Base-by-base conservation (phyloP, 2,329 filamentous ascomycete species). In the Juglanconis oblonga region DNA sequence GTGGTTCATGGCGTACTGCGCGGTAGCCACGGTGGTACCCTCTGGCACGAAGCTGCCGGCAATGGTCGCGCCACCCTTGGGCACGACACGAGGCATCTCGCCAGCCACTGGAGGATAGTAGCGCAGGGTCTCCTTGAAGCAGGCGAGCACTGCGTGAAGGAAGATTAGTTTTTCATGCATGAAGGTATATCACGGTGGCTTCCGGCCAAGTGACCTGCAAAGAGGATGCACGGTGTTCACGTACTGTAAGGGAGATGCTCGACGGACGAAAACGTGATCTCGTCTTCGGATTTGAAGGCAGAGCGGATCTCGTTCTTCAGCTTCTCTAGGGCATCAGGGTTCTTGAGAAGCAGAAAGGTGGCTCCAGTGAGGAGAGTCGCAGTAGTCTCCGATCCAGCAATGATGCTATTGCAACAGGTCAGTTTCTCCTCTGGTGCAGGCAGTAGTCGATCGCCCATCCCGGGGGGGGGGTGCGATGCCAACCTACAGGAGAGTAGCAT, bases 1-100 rank as follows among this genome's bases (percentile, higher is more conserved):
- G 61, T 76, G 76, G 63, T 77, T 77, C n/a, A 77, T 70, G 2
- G 78, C 71, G 66, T 72, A 80, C 40, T 82, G 79, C 48, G 75
- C 73, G 1, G 81, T 70, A 0, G 73, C 71, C 0, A 82, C 71
- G 3, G 68, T 64, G 1, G 75, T 80, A 31, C 66, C 66, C 54
- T 70, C 68, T 0, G 75, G 72, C 1, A 78, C 64, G 24, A 64
- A 72, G 11, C 65, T 52, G 7, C 69, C 71, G 24, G 66, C 64
- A 55, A 77, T 68, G 1, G 56, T 66, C 0, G 68, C 71, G 3
- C 76, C 76, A 3, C 70, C 72, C 31, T 62, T 61, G 14, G 72
- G 69, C 1, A 69, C 68, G 29, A 70, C 51, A 1, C 75, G 48
- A 1, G 72, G 69, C n/a, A 73, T 40, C 0, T 68, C 68, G 13